A percentile compares a stretch with the other conserved stretches of the same genome.
Conservation (phyloP, 306 rosid genomes). For the Inga laurina region DNA sequence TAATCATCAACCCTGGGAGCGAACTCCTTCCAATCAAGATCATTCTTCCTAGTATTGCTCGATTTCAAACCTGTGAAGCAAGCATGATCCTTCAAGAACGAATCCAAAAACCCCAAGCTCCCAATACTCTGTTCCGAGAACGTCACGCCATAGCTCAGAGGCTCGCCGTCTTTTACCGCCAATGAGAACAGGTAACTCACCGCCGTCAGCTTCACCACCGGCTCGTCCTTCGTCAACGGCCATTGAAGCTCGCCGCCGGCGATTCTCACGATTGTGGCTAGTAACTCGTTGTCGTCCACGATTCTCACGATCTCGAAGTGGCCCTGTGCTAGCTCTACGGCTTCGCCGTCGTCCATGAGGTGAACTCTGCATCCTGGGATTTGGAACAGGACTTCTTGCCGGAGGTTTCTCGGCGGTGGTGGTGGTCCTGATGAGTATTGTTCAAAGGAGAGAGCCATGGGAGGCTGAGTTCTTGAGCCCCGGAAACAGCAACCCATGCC, state of each 20-base stretch:
- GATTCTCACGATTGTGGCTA: conserved; percentile 74
- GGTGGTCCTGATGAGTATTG: conserved; percentile 33
- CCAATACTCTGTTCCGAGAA: conserved; percentile 52
- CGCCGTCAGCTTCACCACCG: conserved; percentile 76
- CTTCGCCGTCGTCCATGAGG: conserved; percentile 84
- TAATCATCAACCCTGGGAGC: conserved; percentile 88
- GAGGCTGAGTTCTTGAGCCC: conserved; percentile 44
- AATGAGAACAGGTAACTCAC: conserved; percentile 72
- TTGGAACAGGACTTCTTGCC: conserved; percentile 57
- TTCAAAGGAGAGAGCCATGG: conserved; percentile 24
- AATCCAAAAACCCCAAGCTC: conserved; percentile 58
- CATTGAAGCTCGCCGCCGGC: conserved; percentile 77
- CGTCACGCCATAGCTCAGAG: conserved; percentile 87
- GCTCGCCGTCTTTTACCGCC: conserved; percentile 80
- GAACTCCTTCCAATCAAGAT: conserved; percentile 90
- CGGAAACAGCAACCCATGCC: conserved; percentile 61
- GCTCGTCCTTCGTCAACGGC: conserved; percentile 98
- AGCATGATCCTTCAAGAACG: conserved; percentile 64
- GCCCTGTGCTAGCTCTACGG: conserved; percentile 63
- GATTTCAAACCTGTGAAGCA: conserved; percentile 64
- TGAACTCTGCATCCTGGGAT: conserved; percentile 74
- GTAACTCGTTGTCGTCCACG: conserved; percentile 58
- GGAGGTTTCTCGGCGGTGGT: conserved; percentile 35
- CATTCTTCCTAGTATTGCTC: conserved; percentile 39
- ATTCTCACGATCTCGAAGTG: conserved; percentile 65